Conservation (phyloP, 2,329 filamentous ascomycete genomes). For the Oidium heveae region DNA sequence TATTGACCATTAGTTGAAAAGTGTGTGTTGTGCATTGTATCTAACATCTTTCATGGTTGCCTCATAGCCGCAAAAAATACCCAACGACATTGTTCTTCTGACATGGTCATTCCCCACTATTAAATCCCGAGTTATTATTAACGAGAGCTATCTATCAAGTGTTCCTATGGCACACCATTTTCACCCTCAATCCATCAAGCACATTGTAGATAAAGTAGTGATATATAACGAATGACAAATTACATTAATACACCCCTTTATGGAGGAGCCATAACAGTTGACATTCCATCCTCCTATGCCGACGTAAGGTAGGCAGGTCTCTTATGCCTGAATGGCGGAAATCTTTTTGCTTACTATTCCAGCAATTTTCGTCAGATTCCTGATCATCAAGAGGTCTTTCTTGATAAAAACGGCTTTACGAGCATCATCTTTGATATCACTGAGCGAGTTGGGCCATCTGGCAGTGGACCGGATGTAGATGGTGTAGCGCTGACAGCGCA, state of each 20-base stretch:
- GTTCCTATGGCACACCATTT: no score
- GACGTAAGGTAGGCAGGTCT: slow-evolving; percentile 38
- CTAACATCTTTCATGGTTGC: no score
- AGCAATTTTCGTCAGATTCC: slow-evolving; percentile 53
- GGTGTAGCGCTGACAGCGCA: slow-evolving; percentile 45
- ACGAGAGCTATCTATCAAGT: no score
- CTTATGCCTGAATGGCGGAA: slow-evolving; percentile 1
- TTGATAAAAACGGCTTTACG: slow-evolving; percentile 61
- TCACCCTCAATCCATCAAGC: no score
- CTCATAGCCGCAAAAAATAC: no score
- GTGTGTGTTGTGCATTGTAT: no score
- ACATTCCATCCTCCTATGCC: slow-evolving; percentile 41
- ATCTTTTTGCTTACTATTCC: slow-evolving; percentile 5
- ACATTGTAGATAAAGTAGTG: no score
- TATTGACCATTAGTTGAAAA: no score
- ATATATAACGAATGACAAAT: slow-evolving; percentile 18
- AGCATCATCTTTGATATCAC: slow-evolving; percentile 80
- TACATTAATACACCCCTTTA: slow-evolving; percentile 38
- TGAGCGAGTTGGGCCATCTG: slow-evolving; percentile 41
- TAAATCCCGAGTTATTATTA: no score
- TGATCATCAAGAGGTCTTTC: slow-evolving; percentile 79
- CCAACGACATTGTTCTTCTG: no score
- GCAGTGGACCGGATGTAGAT: slow-evolving; percentile 32
- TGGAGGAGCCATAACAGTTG: slow-evolving; percentile 44
- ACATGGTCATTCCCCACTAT: no score